These are phyloP conservation scores for Leucosporidium yakuticum DNA, from an alignment of 768 basidiomycete genomes.

Conservation along the genomic window DNA sequence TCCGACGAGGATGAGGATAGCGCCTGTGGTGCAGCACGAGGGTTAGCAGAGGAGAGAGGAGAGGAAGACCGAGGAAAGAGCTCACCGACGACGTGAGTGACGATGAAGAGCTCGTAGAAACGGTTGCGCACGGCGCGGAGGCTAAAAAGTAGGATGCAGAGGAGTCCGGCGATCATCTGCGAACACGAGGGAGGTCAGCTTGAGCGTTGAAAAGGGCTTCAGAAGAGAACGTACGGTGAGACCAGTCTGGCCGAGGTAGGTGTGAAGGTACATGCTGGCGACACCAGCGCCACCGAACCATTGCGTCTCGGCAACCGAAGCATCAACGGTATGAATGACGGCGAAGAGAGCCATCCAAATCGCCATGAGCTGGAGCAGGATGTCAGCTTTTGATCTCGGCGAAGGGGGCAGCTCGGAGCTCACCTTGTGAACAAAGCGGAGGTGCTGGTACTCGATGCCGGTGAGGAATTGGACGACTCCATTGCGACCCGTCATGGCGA, in stretches of 20 bases:
- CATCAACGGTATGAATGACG: slow-evolving; percentile 29
- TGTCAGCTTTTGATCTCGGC: background rate
- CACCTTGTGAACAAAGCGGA: slow-evolving; percentile 22
- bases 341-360: slow-evolving; percentile 15
- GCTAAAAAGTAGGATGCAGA: slow-evolving; percentile 7
- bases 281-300: slow-evolving; percentile 21
- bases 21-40: background rate
- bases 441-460: slow-evolving; percentile 29
- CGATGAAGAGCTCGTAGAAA: slow-evolving; percentile 23
- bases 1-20: background rate
- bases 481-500: slow-evolving; percentile 27
- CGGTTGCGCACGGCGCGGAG: background rate
- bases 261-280: slow-evolving; percentile 13
- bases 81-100: slow-evolving; percentile 23
- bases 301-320: slow-evolving; percentile 14
- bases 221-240: slow-evolving; percentile 13
- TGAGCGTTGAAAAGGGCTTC: background rate
- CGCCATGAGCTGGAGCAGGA: slow-evolving; percentile 13
- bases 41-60: background rate
- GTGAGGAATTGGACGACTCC: slow-evolving; percentile 27
- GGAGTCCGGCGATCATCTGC: slow-evolving; percentile 1
- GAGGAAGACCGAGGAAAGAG: slow-evolving; percentile 15
- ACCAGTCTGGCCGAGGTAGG: slow-evolving; percentile 30
- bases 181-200: background rate
- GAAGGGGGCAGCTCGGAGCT: background rate